phyloP scores from a whole-genome alignment of 192 early-diverging fungal species.

The Oehlia diaphana region DNA sequence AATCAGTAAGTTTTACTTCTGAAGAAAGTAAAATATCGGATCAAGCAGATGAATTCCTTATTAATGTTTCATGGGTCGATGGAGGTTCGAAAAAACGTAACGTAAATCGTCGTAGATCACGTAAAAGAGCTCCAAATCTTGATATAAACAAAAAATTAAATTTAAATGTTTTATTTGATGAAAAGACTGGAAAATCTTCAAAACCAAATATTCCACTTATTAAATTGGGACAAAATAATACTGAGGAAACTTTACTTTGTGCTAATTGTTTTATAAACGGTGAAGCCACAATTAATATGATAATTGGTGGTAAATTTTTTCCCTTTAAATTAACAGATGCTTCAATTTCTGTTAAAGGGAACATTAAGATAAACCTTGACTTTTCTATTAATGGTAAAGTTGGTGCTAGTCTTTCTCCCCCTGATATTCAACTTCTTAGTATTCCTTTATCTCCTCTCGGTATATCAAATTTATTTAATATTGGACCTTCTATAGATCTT shows the following conservation, averaged over 20 bases:
- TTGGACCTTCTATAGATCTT: slow-evolving; percentile 8
- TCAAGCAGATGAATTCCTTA: not conserved
- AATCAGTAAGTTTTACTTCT: not conserved
- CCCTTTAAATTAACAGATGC: not conserved
- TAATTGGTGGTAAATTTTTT: not conserved
- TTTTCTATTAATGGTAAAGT: not conserved
- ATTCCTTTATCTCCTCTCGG: not conserved
- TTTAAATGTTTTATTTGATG: slow-evolving; percentile 19
- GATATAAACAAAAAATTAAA: not conserved
- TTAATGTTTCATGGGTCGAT: not conserved
- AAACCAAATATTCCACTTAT: slow-evolving; percentile 19
- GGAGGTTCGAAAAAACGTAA: not conserved
- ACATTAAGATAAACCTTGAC: slow-evolving; percentile 11
- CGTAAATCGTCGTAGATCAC: not conserved
- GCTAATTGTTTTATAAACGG: slow-evolving; percentile 14
- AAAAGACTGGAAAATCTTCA: slow-evolving; percentile 10
- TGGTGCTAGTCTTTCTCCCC: not conserved
- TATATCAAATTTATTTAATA: slow-evolving; percentile 5
- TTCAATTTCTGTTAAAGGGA: slow-evolving; percentile 2
- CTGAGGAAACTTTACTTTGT: slow-evolving; percentile 17
- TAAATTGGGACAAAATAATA: not conserved
- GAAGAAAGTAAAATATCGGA: not conserved
- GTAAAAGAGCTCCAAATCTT: not conserved
- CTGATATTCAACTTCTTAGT: slow-evolving; percentile 9
- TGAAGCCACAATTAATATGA: not conserved